These are phyloP conservation scores for Cystobasidiopsis lactophilus DNA, from an alignment of 768 basidiomycete genomes.

Conservation along the genomic window DNA sequence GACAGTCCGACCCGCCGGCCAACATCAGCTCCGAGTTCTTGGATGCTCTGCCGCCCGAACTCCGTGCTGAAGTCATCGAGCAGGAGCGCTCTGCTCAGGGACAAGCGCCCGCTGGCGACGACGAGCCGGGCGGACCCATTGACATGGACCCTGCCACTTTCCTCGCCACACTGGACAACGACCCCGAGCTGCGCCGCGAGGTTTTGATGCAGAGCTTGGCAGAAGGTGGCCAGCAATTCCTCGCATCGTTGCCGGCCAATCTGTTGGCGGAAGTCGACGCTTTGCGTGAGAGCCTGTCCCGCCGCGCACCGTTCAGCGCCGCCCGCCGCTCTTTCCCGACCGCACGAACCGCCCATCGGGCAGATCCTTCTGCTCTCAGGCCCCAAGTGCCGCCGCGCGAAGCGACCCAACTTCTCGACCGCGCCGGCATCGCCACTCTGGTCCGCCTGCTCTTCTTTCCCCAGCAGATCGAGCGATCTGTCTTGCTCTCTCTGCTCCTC, in stretches of 20 bases:
- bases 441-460: conserved; percentile 91
- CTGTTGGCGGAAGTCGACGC: conserved; percentile 64
- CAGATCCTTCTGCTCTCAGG: not conserved
- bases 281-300: conserved; percentile 31
- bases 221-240: conserved; percentile 35
- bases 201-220: conserved; percentile 52
- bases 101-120: conserved; percentile 14
- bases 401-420: conserved; percentile 81
- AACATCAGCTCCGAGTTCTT: conserved; percentile 68
- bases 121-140: conserved; percentile 28
- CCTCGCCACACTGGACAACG: conserved; percentile 51
- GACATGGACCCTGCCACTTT: conserved; percentile 79
- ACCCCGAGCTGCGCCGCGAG: conserved; percentile 70
- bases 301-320: not conserved
- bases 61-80: conserved; percentile 88
- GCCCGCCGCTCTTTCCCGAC: not conserved
- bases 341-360: not conserved
- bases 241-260: conserved; percentile 57
- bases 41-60: conserved; percentile 83
- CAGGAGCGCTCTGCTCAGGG: conserved; percentile 38
- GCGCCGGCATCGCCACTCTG: conserved; percentile 62
- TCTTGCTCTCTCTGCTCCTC: conserved; percentile 70
- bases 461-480: conserved; percentile 60
- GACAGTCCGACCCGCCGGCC: conserved; percentile 9
- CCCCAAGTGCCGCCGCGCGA: conserved; percentile 45